phyloP scores from a whole-genome alignment of 163 green algal genomes.

The Chloroidium sp. region DNA sequence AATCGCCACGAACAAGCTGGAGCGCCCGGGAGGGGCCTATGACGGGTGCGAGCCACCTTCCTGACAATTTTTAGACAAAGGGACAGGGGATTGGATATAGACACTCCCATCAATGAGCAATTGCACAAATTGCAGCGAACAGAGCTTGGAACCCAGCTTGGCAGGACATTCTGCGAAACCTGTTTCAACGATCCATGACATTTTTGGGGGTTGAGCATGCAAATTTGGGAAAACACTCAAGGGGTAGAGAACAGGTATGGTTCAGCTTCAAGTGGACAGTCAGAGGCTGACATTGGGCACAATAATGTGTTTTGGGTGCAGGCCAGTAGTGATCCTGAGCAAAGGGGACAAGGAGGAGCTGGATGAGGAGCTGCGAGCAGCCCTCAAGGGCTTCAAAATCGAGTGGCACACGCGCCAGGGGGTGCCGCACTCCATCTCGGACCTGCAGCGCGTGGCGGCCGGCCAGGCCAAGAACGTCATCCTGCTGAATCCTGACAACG shows the following conservation, averaged over 20 bases:
- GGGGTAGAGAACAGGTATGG: background rate
- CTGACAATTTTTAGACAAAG: background rate
- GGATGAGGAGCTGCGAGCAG: conserved; percentile 23
- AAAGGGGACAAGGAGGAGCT: conserved; percentile 33
- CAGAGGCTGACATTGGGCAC: background rate
- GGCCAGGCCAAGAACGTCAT: conserved; percentile 33
- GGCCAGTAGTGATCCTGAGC: conserved; percentile 35
- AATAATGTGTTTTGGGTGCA: conserved; percentile 17
- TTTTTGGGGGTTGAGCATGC: no score
- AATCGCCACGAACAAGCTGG: conserved; percentile 24
- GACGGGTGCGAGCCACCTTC: conserved; percentile 8
- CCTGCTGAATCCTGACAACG: conserved; percentile 22
- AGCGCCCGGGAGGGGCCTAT: conserved; percentile 11
- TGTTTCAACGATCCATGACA: no score
- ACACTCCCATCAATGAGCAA: conserved; percentile 1
- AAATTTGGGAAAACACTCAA: no score
- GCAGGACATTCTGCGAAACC: no score
- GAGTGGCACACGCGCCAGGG: conserved; percentile 23
- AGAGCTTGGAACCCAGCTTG: no score
- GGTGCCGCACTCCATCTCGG: conserved; percentile 15
- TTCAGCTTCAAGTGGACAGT: background rate
- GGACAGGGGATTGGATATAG: background rate
- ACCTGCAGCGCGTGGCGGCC: conserved; percentile 31
- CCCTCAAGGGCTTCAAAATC: conserved; percentile 7
- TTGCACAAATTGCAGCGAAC: no score